phyloP scores from a whole-genome alignment of 2,329 filamentous ascomycete species.

The Elsinoe fawcettii region DNA sequence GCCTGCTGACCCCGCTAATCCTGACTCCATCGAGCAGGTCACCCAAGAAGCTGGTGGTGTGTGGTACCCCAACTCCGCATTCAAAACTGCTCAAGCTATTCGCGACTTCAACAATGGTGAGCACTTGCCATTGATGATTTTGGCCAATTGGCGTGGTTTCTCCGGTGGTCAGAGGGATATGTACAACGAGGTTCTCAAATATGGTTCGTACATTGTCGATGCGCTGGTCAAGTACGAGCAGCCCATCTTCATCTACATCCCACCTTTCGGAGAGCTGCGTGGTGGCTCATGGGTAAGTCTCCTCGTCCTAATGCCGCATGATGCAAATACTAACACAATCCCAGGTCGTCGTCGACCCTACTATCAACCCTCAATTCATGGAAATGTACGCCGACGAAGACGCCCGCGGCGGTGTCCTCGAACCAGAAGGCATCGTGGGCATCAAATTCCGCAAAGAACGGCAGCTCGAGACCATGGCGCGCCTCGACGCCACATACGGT shows the following conservation, averaged over 20 bases:
- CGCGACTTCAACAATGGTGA: conserved; percentile 99
- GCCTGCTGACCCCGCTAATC: conserved; percentile 93
- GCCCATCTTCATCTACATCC: conserved; percentile 98
- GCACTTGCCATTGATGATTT: conserved; percentile 96
- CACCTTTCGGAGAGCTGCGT: conserved; percentile 90
- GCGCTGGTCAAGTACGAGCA: conserved; percentile 97
- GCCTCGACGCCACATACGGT: conserved; percentile 76
- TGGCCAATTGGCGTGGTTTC: conserved; percentile 99
- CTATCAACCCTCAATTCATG: conserved; percentile 94
- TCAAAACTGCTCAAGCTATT: conserved; percentile 98
- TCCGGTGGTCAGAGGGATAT: conserved; percentile 98
- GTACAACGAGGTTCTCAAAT: conserved; percentile 99
- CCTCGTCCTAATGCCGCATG: conserved; percentile 3
- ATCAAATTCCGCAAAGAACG: conserved; percentile 99
- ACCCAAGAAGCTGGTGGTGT: conserved; percentile 94
- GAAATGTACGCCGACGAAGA: conserved; percentile 99
- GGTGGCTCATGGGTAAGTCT: conserved; percentile 82
- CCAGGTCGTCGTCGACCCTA: conserved; percentile 88
- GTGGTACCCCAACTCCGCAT: conserved; percentile 99
- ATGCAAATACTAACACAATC: conserved; percentile 27
- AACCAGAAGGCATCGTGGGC: conserved; percentile 95
- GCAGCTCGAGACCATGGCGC: conserved; percentile 95
- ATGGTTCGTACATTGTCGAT: conserved; percentile 97
- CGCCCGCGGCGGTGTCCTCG: conserved; percentile 89
- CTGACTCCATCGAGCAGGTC: conserved; percentile 95